Base-by-base conservation (phyloP, 805 yeast species). In the Candida boleticola region DNA sequence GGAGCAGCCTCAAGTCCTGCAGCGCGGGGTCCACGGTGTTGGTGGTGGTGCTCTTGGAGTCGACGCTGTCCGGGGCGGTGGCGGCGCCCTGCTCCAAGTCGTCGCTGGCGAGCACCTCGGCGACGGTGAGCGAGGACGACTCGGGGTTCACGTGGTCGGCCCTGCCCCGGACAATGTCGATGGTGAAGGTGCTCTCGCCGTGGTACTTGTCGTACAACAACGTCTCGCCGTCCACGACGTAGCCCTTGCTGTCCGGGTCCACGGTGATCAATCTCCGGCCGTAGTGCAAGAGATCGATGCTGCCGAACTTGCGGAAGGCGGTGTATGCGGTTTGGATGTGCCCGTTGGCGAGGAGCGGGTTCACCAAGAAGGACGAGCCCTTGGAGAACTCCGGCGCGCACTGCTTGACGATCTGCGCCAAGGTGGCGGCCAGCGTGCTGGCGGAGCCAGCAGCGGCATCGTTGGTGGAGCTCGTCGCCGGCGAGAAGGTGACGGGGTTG, bases 291-390 rank as follows among this genome's bases (percentile, higher is more conserved):
- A 62, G 62, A 48, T 71, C 76, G 14, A 54, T 51, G 23, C 61
- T 47, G 5, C 71, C 71, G 43, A 66, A 73, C 48, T 73, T 71
- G 35, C 67, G 67, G 29, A 73, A 50, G 1, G 75, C 73, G 2
- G 76, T 60, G 49, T 73, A 76, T 13, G 78, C 64, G 3, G 79
- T 74, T 54, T 78, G 82, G 18, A 71, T 48, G 35, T 73, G 72
- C 20, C 82, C 82, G 34, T 69, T 68, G 39, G 73, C 60, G 4
- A 77, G 57, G 11, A 67, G 56, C 3, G 82, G 82, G 46, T 73
- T 69, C 37, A 76, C 60, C 52, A 54, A 59, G 51, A 59, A 73
- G n/a, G 60, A 59, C 41, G 66, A 59, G 4, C 68, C 67, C 17
- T 64, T 51, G 19, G 47, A 41, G 31, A 76, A 58, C 41, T 71